Evolutionary conservation across 192 early-diverging fungal genomes (phyloP), one percentile per base, ranked within the genome.

Genomic region (Umbelopsis sp.): DNA sequence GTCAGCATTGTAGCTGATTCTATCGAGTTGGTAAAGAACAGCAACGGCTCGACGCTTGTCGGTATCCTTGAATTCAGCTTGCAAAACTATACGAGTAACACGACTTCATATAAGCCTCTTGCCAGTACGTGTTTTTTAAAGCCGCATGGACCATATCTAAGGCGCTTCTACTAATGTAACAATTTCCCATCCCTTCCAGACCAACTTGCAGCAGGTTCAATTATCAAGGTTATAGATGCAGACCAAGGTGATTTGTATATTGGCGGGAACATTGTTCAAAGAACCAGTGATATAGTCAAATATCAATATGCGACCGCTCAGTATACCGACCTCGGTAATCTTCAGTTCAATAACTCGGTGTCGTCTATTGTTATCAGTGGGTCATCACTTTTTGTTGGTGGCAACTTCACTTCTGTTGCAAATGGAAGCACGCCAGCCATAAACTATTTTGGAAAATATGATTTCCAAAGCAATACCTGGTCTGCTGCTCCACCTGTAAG

Each of bases 201-300:
- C 6, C 77, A 83, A 45, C 76, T 93, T 17, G 80, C 88, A 17
- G 22, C 72, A 8, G 76, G 76, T 26, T 79, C 88, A 38, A 73
- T 81, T 22, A 87, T 93, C 1, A 77, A 82, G 54, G 51, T 83
- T 7, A 75, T 86, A 0, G 72, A 80, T 1, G 32, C 84, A 0
- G 78, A 80, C 11, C 52, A 66, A 47, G 75, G 80, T 1, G 43
- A 72, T 44, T 71, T 43, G 24, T 79, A 32, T 50, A 82, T 93
- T 24, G 89, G 87, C 16, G 91, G 91, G 7, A 74, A 75, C 9
- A 75, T 76, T 53, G 26, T 71, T 14, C 22, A 59, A 0, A 79
- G 72, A 3, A 25, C 16, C 9, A 71, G 66, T 41, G 89, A 89
- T 69, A 76, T 93, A 62, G 88, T 85, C 4, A 73, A 77, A 69